A percentile compares a stretch with the other conserved stretches of the same genome.
Evolutionary conservation across 495 filamentous ascomycete genomes (phyloP).

Genomic region (Neurospora pannonica): DNA sequence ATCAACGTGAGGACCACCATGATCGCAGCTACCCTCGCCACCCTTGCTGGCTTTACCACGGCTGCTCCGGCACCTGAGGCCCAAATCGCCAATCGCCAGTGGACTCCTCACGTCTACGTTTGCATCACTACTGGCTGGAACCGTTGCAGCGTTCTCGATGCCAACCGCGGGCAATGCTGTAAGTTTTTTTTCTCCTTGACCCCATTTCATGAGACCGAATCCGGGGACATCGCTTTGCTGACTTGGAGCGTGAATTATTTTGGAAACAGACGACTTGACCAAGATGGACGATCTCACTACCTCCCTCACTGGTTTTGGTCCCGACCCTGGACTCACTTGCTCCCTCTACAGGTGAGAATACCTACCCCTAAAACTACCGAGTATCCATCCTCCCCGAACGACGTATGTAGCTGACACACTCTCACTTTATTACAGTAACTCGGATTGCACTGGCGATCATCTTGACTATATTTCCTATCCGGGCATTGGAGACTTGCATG

Average conservation of each 20-base stretch:
- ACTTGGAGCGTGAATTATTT: no score
- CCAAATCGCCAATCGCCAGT: not conserved
- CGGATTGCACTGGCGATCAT: not conserved
- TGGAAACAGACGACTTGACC: not conserved
- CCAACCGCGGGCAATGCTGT: not conserved
- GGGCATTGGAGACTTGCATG: not conserved
- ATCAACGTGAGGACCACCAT: not conserved
- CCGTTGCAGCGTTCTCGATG: not conserved
- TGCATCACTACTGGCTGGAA: not conserved
- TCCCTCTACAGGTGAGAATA: not conserved
- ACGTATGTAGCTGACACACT: not conserved
- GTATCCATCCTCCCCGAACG: not conserved
- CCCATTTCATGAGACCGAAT: not conserved
- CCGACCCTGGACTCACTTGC: not conserved
- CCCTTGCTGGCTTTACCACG: not conserved
- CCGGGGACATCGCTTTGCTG: not conserved
- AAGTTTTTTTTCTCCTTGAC: not conserved
- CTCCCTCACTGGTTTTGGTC: not conserved
- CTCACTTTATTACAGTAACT: not conserved
- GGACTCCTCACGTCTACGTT: not conserved
- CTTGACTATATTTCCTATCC: not conserved
- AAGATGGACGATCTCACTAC: not conserved
- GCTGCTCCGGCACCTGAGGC: not conserved
- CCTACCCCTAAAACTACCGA: no score
- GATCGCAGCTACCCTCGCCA: not conserved